Percentiles rank a stretch among this genome's conserved stretches.
Evolutionary conservation across 108 stramenopile genomes (phyloP).

Genomic region (Skeletonema costatum): DNA sequence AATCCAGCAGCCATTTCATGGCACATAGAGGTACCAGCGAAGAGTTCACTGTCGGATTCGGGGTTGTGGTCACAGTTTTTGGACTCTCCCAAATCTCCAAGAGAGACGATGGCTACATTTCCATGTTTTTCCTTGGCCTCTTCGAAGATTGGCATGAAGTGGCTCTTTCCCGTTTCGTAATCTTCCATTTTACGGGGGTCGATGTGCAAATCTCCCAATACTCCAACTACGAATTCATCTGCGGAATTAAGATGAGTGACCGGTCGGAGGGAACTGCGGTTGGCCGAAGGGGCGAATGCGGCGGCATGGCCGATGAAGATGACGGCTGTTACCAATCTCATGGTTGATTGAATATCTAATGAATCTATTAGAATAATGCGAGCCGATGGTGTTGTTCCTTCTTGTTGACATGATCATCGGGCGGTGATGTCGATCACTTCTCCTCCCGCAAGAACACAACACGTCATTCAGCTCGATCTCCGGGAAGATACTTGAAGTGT

Average conservation of each 20-base stretch:
- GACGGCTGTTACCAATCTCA: not conserved
- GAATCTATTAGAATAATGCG: not conserved
- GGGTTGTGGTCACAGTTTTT: constrained; percentile 47
- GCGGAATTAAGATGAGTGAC: not conserved
- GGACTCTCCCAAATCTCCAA: constrained; percentile 57
- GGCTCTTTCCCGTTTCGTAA: constrained; percentile 50
- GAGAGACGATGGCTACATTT: constrained; percentile 33
- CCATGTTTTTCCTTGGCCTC: constrained; percentile 66
- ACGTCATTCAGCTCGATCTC: not conserved
- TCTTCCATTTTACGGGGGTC: constrained; percentile 84
- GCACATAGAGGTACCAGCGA: constrained; percentile 70
- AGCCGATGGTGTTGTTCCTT: not conserved
- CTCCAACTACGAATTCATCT: not conserved
- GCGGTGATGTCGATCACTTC: not conserved
- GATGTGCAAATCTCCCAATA: constrained; percentile 85
- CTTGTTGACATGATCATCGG: not conserved
- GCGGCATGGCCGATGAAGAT: not conserved
- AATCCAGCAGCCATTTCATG: constrained; percentile 68
- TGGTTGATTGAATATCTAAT: not conserved
- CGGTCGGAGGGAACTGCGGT: not conserved
- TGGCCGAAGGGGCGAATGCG: not conserved
- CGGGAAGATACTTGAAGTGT: not conserved
- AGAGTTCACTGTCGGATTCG: constrained; percentile 41
- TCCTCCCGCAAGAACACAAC: not conserved
- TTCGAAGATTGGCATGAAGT: constrained; percentile 60